phyloP scores from a whole-genome alignment of 345 rosid genomes.

The Lepidium africanum region DNA sequence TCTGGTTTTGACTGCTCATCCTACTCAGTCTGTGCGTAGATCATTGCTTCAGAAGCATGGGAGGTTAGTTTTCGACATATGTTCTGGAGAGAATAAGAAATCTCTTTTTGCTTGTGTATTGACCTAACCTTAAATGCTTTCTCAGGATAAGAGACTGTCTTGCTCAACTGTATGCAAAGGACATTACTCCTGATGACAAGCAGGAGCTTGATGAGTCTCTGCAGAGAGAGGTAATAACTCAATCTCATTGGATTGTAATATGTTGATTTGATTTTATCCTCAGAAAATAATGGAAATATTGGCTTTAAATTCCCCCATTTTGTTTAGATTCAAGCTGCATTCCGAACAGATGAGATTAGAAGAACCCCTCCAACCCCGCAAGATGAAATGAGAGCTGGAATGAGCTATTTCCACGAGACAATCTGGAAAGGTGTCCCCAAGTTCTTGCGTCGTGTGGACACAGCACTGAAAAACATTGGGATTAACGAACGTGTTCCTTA shows the following conservation, averaged over 20 bases:
- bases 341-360: constrained; percentile 98
- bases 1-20: constrained; percentile 96
- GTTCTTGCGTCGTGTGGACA: constrained; percentile 96
- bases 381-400: constrained; percentile 99
- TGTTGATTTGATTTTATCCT: neutral
- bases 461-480: constrained; percentile 94
- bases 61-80: constrained; percentile 41
- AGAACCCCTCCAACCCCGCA: constrained; percentile 98
- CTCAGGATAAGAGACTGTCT: constrained; percentile 81
- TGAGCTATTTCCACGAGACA: constrained; percentile 99
- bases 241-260: neutral
- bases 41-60: constrained; percentile 97
- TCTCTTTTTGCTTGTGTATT: neutral
- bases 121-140: neutral
- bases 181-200: constrained; percentile 96
- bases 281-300: neutral
- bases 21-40: constrained; percentile 93
- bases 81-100: neutral
- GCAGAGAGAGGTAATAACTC: constrained; percentile 65
- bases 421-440: constrained; percentile 99
- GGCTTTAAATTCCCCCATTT: neutral
- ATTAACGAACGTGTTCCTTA: constrained; percentile 90
- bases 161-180: constrained; percentile 85
- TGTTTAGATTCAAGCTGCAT: constrained; percentile 96
- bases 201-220: constrained; percentile 98